Evolutionary conservation across 1,139 yeast species (phyloP).

Genomic region (Saccharomyces hybrid): DNA sequence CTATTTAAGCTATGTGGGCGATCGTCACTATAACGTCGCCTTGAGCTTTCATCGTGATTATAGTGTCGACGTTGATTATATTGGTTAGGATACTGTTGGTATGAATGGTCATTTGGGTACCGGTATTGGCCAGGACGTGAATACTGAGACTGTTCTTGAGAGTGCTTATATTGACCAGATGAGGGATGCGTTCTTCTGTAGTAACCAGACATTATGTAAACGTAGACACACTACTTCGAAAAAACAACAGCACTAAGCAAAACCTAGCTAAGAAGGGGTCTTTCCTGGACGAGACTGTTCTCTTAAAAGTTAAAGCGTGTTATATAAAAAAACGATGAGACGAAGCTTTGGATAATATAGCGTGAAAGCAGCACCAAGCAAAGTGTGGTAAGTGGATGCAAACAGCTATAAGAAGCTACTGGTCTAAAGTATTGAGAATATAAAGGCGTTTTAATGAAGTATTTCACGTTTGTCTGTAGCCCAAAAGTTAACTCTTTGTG

Average conservation of each 20-base stretch:
- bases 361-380: not conserved
- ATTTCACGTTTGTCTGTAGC: not conserved
- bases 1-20: not conserved
- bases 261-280: too few species aligned
- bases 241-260: too few species aligned
- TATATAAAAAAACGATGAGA: not conserved
- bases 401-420: not conserved
- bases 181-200: constrained; percentile 3
- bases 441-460: not conserved
- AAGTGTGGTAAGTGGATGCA: not conserved
- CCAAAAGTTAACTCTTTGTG: not conserved
- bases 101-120: not conserved
- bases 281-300: not conserved
- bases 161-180: constrained; percentile 1
- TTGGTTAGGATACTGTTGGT: constrained; percentile 1
- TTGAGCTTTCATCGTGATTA: not conserved
- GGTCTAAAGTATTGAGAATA: constrained; percentile 9
- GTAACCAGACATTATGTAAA: constrained; percentile 6
- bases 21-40: not conserved
- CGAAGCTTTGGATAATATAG: not conserved
- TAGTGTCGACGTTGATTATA: not conserved
- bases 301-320: not conserved
- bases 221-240: not conserved
- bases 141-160: not conserved
- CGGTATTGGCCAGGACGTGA: not conserved